Conservation (phyloP, 306 rosid genomes). For the Rubus idaeus region DNA sequence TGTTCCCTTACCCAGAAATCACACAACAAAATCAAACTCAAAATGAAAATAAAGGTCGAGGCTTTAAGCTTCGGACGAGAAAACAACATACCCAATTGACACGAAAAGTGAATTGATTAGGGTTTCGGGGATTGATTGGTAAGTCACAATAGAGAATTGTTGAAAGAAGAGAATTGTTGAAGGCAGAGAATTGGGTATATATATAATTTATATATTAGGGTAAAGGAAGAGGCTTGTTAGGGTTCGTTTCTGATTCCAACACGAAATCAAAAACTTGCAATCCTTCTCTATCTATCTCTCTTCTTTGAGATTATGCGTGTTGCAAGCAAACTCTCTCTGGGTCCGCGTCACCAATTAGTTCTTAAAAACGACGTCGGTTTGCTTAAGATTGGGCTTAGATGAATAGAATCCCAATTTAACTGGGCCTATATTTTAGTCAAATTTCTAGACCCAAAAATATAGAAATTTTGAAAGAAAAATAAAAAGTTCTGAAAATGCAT, state of each 20-base stretch:
- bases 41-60: background rate
- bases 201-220: background rate
- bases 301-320: conserved; percentile 19
- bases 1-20: conserved; percentile 18
- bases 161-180: background rate
- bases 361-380: background rate
- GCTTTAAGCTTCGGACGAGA: background rate
- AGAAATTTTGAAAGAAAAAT: background rate
- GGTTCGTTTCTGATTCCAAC: conserved; percentile 26
- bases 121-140: background rate
- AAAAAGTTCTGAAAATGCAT: background rate
- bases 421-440: background rate
- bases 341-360: background rate
- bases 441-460: background rate
- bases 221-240: conserved; percentile 17
- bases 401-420: background rate
- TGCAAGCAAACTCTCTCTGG: conserved; percentile 28
- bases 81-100: conserved; percentile 29
- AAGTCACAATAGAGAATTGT: conserved; percentile 21
- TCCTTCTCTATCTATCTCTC: background rate
- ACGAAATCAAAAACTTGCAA: conserved; percentile 30
- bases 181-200: background rate
- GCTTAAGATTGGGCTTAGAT: background rate
- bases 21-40: background rate
- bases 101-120: conserved; percentile 19